Base-by-base conservation (phyloP, 441 rosid species). In the Croton laevigatus region DNA sequence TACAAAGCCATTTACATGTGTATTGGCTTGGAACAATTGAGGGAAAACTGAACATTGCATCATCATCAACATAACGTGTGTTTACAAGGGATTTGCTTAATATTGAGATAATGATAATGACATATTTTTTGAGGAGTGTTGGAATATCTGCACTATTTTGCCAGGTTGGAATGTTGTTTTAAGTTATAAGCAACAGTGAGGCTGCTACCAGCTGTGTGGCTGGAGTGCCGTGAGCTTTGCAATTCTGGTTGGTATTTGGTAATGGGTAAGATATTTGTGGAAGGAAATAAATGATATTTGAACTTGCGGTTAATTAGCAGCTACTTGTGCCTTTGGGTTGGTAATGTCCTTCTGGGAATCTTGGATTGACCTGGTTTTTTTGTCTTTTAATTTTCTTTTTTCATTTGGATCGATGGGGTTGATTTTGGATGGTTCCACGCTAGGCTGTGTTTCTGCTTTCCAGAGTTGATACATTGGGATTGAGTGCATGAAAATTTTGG, bases 51-150 rank as follows among this genome's bases (percentile, higher is more conserved):
- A 62, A 32, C 44, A 9, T 68, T 42, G 67, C 32, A 53, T 62
- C 71, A 64, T 77, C 73, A 78, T 78, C 57, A 51, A 65, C 74
- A 52, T 19, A 60, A 62, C 19, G 71, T 65, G 27, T 48, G 46
- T 32, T 72, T 54, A 46, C 17, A 34, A 66, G 73, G 75, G 37
- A 36, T 53, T 73, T 64, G 32, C 52, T 48, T 20, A 68, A 23
- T 62, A 57, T 38, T 54, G 54, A 73, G 70, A 57, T 42, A 4
- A 62, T 62, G 72, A 23, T 38, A 59, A 42, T 34, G 42, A 27
- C 5, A 36, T n/a, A 17, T 59, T 53, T 62, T 71, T 23, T 58
- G 59, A 40, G 16, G 62, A 6, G 8, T 45, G 38, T 73, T 48
- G 55, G 73, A 48, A 62, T 71, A n/a, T 20, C 71, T 38, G 66